Evolutionary conservation across 805 yeast genomes (phyloP), one percentile per base, ranked within the genome.

Genomic region (Tetrapisispora phaffii): DNA sequence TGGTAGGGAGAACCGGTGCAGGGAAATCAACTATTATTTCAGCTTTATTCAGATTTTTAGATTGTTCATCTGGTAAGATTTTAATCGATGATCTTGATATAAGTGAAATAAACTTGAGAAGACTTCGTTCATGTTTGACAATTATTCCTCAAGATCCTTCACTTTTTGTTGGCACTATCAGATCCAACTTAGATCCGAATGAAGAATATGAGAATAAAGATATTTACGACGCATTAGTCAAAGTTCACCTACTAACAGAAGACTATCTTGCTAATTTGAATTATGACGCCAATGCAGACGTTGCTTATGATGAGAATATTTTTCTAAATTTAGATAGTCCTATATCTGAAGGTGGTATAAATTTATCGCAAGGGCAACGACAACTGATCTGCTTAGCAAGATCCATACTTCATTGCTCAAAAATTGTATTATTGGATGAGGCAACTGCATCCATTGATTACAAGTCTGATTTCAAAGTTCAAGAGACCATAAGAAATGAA

Each of bases 1-100:
- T 90, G 59, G 97, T 93, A 46, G 98, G 98, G 23, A 80, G 98
- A 65, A 90, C 98, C 0, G 98, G 98, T 63, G 98, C 98, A 16
- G 98, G 98, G 55, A 90, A 90, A 65, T 88, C 97, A 0, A 90
- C 98, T 0, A 89, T 90, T 49, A 88, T 90, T 51, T 85, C 97
- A 5, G 96, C 97, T 2, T 75, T 90, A 54, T 90, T 93, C 71
- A 74, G 75, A 59, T 84, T 85, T 63, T 71, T 85, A 57, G 89
- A 84, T 54, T 87, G 88, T 3, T 93, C 82, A 55, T 75, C 82
- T 19, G 94, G 94, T 44, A 65, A 57, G 40, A 80, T 85, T 47
- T 68, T 66, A 48, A 83, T 85, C 54, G 94, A 85, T 63, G 86
- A 80, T 17, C 70, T 82, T 42, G 89, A 85, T 58, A 84, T 85